phyloP scores from a whole-genome alignment of 2,329 filamentous ascomycete genomes.

The Pestalotiopsis fici region DNA sequence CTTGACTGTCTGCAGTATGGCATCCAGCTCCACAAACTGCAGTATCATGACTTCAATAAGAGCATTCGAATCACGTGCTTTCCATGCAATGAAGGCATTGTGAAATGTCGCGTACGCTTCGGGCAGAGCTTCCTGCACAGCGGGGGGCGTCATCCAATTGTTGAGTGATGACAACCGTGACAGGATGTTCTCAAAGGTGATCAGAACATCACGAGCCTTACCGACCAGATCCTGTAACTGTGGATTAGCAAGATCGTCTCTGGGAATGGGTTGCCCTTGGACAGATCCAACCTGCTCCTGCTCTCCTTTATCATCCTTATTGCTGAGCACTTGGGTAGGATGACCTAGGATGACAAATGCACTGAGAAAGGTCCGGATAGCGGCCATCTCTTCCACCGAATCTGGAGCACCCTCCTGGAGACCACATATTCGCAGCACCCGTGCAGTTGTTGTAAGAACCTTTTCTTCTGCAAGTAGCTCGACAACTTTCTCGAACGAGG shows the following conservation, averaged over 20 bases:
- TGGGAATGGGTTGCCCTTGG: conserved; percentile 43
- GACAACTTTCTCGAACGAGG: conserved; percentile 74
- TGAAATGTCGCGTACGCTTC: conserved; percentile 74
- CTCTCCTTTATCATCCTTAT: conserved; percentile 64
- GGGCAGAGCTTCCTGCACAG: conserved; percentile 62
- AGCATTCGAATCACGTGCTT: conserved; percentile 75
- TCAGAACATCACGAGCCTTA: conserved; percentile 76
- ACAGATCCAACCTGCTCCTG: conserved; percentile 56
- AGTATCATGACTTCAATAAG: conserved; percentile 84
- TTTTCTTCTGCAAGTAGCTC: conserved; percentile 66
- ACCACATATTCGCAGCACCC: conserved; percentile 69
- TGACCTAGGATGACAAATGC: conserved; percentile 80
- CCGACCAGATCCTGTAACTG: conserved; percentile 71
- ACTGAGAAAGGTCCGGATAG: conserved; percentile 75
- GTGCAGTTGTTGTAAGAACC: conserved; percentile 66
- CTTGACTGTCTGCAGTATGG: conserved; percentile 82
- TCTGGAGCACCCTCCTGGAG: conserved; percentile 65
- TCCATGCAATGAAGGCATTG: conserved; percentile 82
- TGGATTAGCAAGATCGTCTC: conserved; percentile 60
- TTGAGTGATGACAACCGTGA: conserved; percentile 67
- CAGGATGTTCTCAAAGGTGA: conserved; percentile 75
- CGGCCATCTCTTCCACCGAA: conserved; percentile 68
- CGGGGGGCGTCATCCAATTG: conserved; percentile 65
- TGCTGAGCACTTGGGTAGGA: conserved; percentile 75
- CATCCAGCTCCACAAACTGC: conserved; percentile 81